Evolutionary conservation across 2,329 filamentous ascomycete species (phyloP).

Genomic region (Botryotinia narcissicola): DNA sequence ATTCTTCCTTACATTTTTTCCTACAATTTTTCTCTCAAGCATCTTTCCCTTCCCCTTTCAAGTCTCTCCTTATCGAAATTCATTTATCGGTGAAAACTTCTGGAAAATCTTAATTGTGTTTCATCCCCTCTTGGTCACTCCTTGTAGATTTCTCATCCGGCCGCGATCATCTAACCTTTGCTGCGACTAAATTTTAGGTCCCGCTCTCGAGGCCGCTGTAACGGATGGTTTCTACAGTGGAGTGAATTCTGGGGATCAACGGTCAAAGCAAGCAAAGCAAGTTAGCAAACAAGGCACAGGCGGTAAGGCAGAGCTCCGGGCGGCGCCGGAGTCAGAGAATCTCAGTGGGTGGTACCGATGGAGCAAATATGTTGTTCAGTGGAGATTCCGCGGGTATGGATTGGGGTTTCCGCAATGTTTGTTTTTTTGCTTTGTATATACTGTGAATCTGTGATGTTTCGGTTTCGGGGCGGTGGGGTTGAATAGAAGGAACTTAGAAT

Average conservation of each 20-base stretch:
- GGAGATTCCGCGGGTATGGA: neutral
- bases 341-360: constrained; percentile 1
- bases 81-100: neutral
- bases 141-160: neutral
- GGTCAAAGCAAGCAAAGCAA: neutral
- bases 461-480: constrained; percentile 4
- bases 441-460: neutral
- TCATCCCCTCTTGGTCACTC: constrained; percentile 10
- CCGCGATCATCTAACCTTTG: neutral
- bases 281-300: neutral
- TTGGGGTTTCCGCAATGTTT: neutral
- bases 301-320: constrained; percentile 10
- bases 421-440: neutral
- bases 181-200: neutral
- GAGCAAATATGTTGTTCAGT: neutral
- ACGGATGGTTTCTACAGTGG: neutral
- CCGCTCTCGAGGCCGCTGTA: neutral
- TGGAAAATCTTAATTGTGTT: neutral
- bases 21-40: neutral
- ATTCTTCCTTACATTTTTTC: constrained; percentile 15
- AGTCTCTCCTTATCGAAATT: neutral
- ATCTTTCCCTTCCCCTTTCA: neutral
- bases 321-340: neutral
- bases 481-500: neutral
- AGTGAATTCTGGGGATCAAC: neutral